Conservation (phyloP, 1,139 yeast genomes). For the Scheffersomyces parashehatae region DNA sequence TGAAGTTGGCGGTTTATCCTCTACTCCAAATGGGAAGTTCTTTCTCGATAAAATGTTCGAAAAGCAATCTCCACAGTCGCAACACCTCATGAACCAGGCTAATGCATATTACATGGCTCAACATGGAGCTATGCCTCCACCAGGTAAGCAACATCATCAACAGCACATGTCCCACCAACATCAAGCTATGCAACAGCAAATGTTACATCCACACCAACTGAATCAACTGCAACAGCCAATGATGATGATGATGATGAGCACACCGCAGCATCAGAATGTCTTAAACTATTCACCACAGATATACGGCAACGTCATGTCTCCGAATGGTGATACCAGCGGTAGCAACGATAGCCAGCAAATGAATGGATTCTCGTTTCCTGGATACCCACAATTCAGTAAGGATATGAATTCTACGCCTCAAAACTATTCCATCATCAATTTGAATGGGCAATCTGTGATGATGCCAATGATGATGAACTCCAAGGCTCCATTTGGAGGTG, state of each 20-base stretch:
- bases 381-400: conserved; percentile 4
- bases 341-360: conserved; percentile 1
- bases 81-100: conserved; percentile 19
- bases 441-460: conserved; percentile 14
- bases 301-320: conserved; percentile 9
- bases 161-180: conserved; percentile 15
- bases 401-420: conserved; percentile 7
- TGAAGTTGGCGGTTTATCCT: conserved; percentile 37
- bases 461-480: conserved; percentile 11
- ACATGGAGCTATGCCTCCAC: conserved; percentile 31
- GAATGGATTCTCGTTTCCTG: conserved; percentile 1
- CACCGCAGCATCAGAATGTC: conserved; percentile 38
- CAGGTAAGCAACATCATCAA: conserved; percentile 10
- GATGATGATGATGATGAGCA: conserved; percentile 46
- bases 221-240: conserved; percentile 12
- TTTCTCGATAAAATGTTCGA: conserved; percentile 44
- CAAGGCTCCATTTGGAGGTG: conserved; percentile 3
- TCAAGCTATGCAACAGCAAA: conserved; percentile 15
- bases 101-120: conserved; percentile 17
- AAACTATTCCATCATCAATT: conserved; percentile 10
- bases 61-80: conserved; percentile 38
- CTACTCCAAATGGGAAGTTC: conserved; percentile 46
- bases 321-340: conserved; percentile 5
- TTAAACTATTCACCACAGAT: conserved; percentile 13
- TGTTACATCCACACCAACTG: conserved; percentile 16